Evolutionary conservation across 2,329 filamentous ascomycete species (phyloP), one percentile per base, ranked within the genome.

Genomic region (Dendryphion nanum): DNA sequence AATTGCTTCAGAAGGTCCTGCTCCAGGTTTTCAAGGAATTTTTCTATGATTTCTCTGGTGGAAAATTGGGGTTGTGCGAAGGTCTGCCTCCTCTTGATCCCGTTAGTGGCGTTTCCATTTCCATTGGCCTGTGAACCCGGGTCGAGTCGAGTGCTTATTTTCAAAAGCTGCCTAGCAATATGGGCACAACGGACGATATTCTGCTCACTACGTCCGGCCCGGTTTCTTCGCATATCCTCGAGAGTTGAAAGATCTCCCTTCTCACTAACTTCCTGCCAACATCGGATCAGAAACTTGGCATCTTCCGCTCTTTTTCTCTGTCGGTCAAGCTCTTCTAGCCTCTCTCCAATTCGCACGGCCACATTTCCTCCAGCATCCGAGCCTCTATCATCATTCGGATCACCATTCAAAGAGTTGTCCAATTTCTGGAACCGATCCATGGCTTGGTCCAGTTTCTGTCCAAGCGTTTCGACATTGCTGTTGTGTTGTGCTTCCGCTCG

Each of bases 1-100:
- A 98, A 98, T 59, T 96, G 91, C 63, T 90, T 89, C 44, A 98
- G 71, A 26, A 98, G 74, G 59, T 98, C 93, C 61, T 97, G 95
- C 67, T 98, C 93, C 41, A 98, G 70, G 1, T 87, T 90, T 64
- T 98, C 93, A 18, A 90, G 87, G 66, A 97, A 98, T 64, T 95
- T 96, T 67, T 98, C 93, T 40, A 98, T 85, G 13, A 94, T 81
- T 64, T 96, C 90, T 47, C 89, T 81, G 2, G 89, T 93, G 58
- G 91, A 77, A 54, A 73, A 63, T 51, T 70, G 72, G 48, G 73
- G 72, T 38, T 55, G 39, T 8, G 45, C 35, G 24, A 43, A 35
- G 47, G 63, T 67, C 35, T 44, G 51, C 42, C 55, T 48, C 31
- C 39, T 67, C 29, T 72, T 75, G 4, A 51, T 53, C 10, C 73